phyloP scores from a whole-genome alignment of 169 alveolate genomes.

The Plasmodium fragile region DNA sequence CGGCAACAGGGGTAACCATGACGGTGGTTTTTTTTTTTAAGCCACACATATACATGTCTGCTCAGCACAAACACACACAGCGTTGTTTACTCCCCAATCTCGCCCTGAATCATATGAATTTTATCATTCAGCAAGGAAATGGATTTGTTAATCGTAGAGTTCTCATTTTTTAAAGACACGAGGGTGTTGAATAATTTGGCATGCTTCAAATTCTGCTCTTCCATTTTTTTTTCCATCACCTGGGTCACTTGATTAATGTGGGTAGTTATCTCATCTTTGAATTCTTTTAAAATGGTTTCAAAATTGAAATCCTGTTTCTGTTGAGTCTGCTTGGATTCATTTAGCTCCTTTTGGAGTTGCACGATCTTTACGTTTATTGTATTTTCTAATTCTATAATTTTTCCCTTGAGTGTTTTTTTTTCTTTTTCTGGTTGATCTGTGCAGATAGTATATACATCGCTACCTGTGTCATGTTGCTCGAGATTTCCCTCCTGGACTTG shows the following conservation, averaged over 20 bases:
- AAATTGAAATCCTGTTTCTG: constrained; percentile 12
- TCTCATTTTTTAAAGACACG: constrained; percentile 39
- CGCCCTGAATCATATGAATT: constrained; percentile 36
- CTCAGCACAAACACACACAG: neutral
- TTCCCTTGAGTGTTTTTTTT: constrained; percentile 11
- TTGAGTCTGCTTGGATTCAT: constrained; percentile 14
- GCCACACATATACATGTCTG: neutral
- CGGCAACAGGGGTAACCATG: neutral
- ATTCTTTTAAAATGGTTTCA: constrained; percentile 18
- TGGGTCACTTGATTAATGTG: constrained; percentile 15
- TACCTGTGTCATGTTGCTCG: neutral
- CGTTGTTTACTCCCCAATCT: constrained; percentile 52
- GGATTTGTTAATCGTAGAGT: constrained; percentile 16
- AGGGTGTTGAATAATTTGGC: constrained; percentile 33
- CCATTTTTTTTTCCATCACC: constrained; percentile 18
- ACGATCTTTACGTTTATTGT: constrained; percentile 7
- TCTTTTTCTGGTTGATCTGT: neutral
- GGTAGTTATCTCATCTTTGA: constrained; percentile 25
- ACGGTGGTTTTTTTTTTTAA: neutral
- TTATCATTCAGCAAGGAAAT: constrained; percentile 36
- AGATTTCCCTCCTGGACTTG: neutral
- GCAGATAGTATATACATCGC: neutral
- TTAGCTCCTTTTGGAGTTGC: constrained; percentile 13
- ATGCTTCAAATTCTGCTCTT: constrained; percentile 44
- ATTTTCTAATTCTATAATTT: constrained; percentile 32